phyloP scores from a whole-genome alignment of 202 grass and related monocot species.

The Schoenoplectus triqueter region DNA sequence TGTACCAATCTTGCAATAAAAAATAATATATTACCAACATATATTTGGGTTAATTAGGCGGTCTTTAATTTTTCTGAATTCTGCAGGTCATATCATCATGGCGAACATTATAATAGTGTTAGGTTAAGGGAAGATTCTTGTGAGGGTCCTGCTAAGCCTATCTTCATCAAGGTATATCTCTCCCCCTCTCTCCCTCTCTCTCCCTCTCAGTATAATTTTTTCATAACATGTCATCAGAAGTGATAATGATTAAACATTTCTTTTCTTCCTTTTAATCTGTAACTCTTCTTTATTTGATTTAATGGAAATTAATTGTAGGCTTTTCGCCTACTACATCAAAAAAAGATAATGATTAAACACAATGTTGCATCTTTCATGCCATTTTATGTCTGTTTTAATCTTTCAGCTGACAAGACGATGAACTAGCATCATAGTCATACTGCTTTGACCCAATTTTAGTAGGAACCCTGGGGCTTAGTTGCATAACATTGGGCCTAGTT shows the following conservation, averaged over 20 bases:
- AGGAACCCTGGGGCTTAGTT: neutral
- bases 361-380: no score
- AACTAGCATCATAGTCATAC: constrained; percentile 3
- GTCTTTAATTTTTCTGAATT: neutral
- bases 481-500: constrained; percentile 9
- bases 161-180: constrained; percentile 66
- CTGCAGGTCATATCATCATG: constrained; percentile 77
- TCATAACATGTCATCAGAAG: neutral
- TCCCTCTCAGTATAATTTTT: neutral
- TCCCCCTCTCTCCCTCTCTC: neutral
- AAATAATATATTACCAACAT: neutral
- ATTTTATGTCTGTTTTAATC: no score
- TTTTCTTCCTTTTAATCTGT: no score
- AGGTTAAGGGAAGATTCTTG: constrained; percentile 85
- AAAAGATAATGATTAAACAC: no score
- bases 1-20: neutral
- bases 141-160: constrained; percentile 80
- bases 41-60: neutral
- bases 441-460: neutral
- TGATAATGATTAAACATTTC: neutral
- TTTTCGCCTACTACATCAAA: no score
- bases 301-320: no score
- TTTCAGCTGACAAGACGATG: neutral
- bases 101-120: constrained; percentile 93
- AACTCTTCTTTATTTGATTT: no score